Conservation (phyloP, 345 rosid species). For the Punica granatum region DNA sequence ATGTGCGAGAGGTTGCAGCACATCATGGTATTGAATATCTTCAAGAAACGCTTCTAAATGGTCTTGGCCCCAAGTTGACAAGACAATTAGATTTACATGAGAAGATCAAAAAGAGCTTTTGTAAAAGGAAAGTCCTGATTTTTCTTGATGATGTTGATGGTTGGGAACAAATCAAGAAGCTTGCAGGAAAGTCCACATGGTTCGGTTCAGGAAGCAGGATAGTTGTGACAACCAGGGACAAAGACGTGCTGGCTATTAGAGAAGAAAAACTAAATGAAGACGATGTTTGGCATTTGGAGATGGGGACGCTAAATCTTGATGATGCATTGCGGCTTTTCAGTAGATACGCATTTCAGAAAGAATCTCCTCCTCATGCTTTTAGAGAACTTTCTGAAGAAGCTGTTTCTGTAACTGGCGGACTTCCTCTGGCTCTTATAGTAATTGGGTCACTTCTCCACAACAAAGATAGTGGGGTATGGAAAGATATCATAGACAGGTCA, state of each 20-base stretch:
- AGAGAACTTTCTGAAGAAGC: too few relatives aligned
- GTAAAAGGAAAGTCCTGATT: background rate
- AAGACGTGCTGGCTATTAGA: background rate
- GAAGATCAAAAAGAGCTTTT: background rate
- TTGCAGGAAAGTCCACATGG: background rate
- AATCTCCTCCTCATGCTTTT: background rate
- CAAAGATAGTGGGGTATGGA: background rate
- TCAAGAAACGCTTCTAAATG: too few relatives aligned
- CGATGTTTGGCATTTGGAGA: background rate
- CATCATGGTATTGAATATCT: too few relatives aligned
- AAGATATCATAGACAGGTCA: background rate
- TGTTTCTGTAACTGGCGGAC: too few relatives aligned
- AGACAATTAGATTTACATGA: background rate
- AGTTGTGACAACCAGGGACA: background rate
- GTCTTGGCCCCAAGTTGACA: background rate
- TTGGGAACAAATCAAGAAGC: background rate
- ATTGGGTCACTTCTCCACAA: constrained; percentile 1
- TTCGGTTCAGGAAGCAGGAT: background rate
- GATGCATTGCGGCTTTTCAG: constrained; percentile 2
- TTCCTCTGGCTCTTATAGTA: constrained; percentile 5
- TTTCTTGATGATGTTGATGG: background rate
- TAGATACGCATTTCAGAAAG: background rate
- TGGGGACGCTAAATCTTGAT: too few relatives aligned
- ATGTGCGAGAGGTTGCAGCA: too few relatives aligned
- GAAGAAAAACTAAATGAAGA: background rate